Conservation (phyloP, 257 asterid species). For the Solanum neorickii region DNA sequence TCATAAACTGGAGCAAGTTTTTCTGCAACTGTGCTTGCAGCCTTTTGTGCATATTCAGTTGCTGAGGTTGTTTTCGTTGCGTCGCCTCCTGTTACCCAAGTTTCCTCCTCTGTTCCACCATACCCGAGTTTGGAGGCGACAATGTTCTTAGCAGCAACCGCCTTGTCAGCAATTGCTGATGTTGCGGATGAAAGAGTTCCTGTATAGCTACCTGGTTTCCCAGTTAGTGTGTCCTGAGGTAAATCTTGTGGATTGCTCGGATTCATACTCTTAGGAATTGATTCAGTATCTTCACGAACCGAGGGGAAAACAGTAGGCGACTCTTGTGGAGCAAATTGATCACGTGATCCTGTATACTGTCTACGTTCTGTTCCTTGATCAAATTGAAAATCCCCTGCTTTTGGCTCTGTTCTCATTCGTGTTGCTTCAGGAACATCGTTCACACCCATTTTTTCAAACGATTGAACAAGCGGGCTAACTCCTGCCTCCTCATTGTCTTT, state of each 20-base stretch:
- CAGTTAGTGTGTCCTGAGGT: constrained; percentile 24
- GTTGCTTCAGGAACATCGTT: constrained; percentile 1
- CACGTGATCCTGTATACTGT: constrained; percentile 35
- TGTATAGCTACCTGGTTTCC: constrained; percentile 9
- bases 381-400: not conserved
- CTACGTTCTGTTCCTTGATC: not conserved
- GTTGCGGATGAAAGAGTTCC: constrained; percentile 24
- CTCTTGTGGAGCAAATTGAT: constrained; percentile 36
- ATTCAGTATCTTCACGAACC: not conserved
- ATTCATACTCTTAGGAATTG: constrained; percentile 14
- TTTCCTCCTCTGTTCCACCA: not conserved
- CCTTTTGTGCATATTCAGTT: constrained; percentile 19
- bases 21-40: constrained; percentile 9
- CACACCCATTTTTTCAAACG: constrained; percentile 20
- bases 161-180: constrained; percentile 24
- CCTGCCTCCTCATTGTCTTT: constrained; percentile 43
- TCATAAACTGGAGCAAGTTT: constrained; percentile 24
- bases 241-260: constrained; percentile 11
- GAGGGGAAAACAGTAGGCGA: not conserved
- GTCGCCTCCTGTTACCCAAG: not conserved
- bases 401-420: not conserved
- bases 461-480: constrained; percentile 25
- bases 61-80: constrained; percentile 7
- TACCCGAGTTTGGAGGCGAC: constrained; percentile 45
- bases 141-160: constrained; percentile 31